These are phyloP conservation scores for Colletotrichum chrysophilum DNA, from an alignment of 2,329 filamentous ascomycete genomes.

Conservation along the genomic window DNA sequence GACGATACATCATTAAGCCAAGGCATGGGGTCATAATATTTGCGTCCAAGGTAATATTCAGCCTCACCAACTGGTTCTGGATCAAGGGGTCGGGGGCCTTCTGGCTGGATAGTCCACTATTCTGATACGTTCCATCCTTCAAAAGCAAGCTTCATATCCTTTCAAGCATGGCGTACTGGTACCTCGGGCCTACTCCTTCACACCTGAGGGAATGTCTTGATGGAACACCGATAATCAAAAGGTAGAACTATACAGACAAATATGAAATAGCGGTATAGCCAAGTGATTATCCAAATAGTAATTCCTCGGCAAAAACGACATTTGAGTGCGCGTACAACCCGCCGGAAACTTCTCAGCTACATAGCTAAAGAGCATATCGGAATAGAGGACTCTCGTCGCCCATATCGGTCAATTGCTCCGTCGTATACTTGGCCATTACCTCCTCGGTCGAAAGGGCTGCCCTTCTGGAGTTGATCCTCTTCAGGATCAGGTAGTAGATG, in stretches of 20 bases:
- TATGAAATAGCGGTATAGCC: rapidly evolving
- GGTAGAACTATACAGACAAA: neutral
- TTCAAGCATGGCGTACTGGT: neutral
- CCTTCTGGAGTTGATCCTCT: neutral
- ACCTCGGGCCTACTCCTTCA: neutral
- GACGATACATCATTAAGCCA: too few relatives aligned
- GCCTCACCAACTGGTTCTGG: too few relatives aligned
- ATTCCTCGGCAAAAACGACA: neutral
- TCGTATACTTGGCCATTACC: neutral
- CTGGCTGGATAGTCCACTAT: neutral
- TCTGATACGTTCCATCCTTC: neutral
- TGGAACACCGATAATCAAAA: neutral
- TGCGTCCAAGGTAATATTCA: too few relatives aligned
- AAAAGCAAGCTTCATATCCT: neutral
- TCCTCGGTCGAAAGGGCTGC: neutral
- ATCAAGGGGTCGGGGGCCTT: neutral
- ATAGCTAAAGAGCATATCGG: neutral
- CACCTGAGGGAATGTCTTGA: neutral
- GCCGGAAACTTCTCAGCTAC: neutral
- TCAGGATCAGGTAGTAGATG: neutral
- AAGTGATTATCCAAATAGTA: neutral
- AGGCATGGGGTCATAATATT: too few relatives aligned
- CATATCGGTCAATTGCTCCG: neutral
- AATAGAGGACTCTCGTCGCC: neutral
- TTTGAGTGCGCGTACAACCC: too few relatives aligned